These are phyloP conservation scores for Candida andamanensis DNA, from an alignment of 805 yeast genomes.

Conservation along the genomic window DNA sequence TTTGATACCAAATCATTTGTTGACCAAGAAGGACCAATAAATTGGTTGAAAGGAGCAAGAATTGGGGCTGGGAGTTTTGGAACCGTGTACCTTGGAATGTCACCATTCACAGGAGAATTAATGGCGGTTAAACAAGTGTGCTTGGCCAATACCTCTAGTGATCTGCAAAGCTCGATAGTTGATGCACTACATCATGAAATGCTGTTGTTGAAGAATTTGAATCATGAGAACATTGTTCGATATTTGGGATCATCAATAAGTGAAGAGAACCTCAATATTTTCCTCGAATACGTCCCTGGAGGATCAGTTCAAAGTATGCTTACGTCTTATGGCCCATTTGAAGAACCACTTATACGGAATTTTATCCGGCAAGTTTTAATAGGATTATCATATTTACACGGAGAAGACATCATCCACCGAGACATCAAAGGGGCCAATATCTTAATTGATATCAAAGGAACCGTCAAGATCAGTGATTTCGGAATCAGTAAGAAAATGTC, in stretches of 20 bases:
- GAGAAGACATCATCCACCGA: slow-evolving; percentile 72
- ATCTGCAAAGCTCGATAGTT: slow-evolving; percentile 47
- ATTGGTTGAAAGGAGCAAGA: slow-evolving; percentile 90
- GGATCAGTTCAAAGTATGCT: slow-evolving; percentile 62
- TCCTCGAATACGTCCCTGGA: slow-evolving; percentile 56
- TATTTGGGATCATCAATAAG: slow-evolving; percentile 86
- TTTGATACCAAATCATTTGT: slow-evolving; percentile 10
- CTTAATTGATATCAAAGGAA: slow-evolving; percentile 71
- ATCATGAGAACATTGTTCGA: slow-evolving; percentile 89
- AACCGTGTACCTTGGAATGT: slow-evolving; percentile 86
- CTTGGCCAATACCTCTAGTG: slow-evolving; percentile 41
- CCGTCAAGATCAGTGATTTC: slow-evolving; percentile 81
- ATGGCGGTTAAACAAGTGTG: slow-evolving; percentile 97
- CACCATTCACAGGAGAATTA: slow-evolving; percentile 85
- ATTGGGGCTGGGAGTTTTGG: slow-evolving; percentile 97
- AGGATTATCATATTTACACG: slow-evolving; percentile 72
- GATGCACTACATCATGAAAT: slow-evolving; percentile 83
- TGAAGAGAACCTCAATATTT: slow-evolving; percentile 68
- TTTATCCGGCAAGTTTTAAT: slow-evolving; percentile 71
- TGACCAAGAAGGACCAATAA: slow-evolving; percentile 43
- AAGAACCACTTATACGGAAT: slow-evolving; percentile 67
- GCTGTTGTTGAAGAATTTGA: slow-evolving; percentile 65
- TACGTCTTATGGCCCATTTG: slow-evolving; percentile 71
- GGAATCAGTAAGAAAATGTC: slow-evolving; percentile 59
- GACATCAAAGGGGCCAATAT: slow-evolving; percentile 90